Conservation (phyloP, 83 land plant species). For the Picea mariana region DNA sequence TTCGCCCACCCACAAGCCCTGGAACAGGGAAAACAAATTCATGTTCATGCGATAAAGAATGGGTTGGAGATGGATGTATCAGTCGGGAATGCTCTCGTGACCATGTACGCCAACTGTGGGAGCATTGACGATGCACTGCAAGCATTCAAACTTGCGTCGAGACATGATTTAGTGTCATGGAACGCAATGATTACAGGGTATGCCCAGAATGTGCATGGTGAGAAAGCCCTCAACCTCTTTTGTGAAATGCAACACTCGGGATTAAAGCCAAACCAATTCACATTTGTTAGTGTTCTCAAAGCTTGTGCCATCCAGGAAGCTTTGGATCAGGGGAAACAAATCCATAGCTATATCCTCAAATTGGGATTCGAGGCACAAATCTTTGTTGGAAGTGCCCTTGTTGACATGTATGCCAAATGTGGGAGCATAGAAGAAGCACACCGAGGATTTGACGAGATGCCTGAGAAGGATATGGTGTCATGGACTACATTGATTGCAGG, state of each 20-base stretch:
- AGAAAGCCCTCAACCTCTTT: conserved; percentile 41
- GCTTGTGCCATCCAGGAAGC: conserved; percentile 51
- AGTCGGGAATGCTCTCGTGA: conserved; percentile 60
- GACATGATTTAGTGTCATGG: conserved; percentile 56
- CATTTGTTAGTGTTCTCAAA: conserved; percentile 55
- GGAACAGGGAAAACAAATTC: conserved; percentile 45
- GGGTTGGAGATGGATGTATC: conserved; percentile 56
- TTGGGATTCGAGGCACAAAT: conserved; percentile 28
- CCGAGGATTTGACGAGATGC: conserved; percentile 46
- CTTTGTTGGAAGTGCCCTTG: conserved; percentile 58
- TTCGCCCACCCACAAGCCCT: conserved; percentile 35
- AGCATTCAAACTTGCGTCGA: conserved; percentile 40
- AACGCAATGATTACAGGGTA: conserved; percentile 64
- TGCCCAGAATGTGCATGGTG: conserved; percentile 40
- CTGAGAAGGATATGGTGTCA: conserved; percentile 32
- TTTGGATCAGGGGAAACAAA: conserved; percentile 37
- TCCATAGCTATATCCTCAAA: conserved; percentile 45
- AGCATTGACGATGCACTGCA: conserved; percentile 42
- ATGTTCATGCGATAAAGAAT: conserved; percentile 38
- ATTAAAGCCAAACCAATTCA: conserved; percentile 43
- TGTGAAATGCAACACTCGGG: conserved; percentile 28
- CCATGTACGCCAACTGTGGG: conserved; percentile 62
- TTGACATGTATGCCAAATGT: no score
- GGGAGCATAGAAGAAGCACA: conserved; percentile 52
- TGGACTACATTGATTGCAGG: conserved; percentile 50